Conservation (phyloP, 352 stramenopile species). For the Phytophthora constricta region DNA sequence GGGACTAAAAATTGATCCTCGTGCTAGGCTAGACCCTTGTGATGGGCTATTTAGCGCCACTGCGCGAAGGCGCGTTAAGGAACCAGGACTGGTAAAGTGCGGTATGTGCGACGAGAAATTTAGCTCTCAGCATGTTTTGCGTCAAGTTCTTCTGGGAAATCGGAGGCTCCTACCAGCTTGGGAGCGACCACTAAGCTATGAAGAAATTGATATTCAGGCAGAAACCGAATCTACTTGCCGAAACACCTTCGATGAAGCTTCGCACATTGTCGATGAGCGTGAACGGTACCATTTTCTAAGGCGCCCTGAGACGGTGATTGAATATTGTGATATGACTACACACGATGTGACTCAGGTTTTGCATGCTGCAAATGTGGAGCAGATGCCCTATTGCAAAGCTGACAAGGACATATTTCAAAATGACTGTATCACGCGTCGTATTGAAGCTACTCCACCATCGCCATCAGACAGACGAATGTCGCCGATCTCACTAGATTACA, state of each 20-base stretch:
- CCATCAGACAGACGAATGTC: constrained; percentile 1
- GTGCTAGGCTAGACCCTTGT: no score
- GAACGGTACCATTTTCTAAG: not conserved
- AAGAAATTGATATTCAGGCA: not conserved
- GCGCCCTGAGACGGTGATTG: no score
- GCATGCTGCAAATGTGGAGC: not conserved
- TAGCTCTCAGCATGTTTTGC: constrained; percentile 6
- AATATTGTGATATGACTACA: not conserved
- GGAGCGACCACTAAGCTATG: not conserved
- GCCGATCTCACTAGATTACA: not conserved
- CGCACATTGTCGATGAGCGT: not conserved
- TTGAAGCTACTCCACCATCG: not conserved
- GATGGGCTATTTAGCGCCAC: no score
- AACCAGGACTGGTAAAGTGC: constrained; percentile 2
- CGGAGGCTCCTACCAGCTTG: not conserved
- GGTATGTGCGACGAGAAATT: not conserved
- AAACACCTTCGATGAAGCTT: not conserved
- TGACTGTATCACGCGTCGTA: not conserved
- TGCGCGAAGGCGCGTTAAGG: no score
- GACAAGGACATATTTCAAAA: constrained; percentile 3
- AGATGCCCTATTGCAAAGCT: not conserved
- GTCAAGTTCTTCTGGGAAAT: not conserved
- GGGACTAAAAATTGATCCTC: no score
- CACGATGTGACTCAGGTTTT: not conserved
- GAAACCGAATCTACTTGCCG: not conserved